These are phyloP conservation scores for Xanthoceras sorbifolium DNA, from an alignment of 345 rosid species.

Conservation along the genomic window DNA sequence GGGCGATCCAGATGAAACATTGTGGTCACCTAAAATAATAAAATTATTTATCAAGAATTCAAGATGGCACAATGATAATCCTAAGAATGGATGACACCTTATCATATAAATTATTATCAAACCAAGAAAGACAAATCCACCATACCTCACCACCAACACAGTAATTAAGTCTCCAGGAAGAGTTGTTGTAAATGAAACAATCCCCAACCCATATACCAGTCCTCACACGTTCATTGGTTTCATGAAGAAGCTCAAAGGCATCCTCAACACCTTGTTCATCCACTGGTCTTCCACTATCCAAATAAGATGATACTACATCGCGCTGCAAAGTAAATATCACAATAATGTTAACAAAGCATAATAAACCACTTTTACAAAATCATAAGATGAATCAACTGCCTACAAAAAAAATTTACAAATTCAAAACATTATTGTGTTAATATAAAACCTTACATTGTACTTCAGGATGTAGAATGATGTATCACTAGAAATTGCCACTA, in stretches of 20 bases:
- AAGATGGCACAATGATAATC: background rate
- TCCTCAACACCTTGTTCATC: conserved; percentile 99
- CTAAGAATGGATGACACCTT: background rate
- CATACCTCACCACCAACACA: conserved; percentile 99
- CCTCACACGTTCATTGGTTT: conserved; percentile 96
- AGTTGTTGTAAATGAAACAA: conserved; percentile 97
- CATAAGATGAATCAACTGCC: background rate
- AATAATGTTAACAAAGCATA: conserved; percentile 13
- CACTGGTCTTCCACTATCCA: conserved; percentile 85
- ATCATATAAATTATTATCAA: conserved; percentile 5
- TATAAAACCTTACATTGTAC: conserved; percentile 65
- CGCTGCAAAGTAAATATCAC: conserved; percentile 60
- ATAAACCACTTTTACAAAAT: background rate
- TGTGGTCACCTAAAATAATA: conserved; percentile 73
- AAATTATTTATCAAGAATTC: conserved; percentile 1
- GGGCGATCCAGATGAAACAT: conserved; percentile 99
- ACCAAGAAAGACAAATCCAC: conserved; percentile 12
- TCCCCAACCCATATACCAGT: conserved; percentile 99
- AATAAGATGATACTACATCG: conserved; percentile 79
- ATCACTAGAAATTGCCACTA: conserved; percentile 96
- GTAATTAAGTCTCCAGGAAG: conserved; percentile 97
- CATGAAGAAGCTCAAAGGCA: conserved; percentile 99
- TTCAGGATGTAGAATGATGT: conserved; percentile 95
- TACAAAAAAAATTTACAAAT: conserved; percentile 9
- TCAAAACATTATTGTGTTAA: conserved; percentile 5